Base-by-base conservation (phyloP, 805 yeast species). In the Zygoascus bituminiphila region DNA sequence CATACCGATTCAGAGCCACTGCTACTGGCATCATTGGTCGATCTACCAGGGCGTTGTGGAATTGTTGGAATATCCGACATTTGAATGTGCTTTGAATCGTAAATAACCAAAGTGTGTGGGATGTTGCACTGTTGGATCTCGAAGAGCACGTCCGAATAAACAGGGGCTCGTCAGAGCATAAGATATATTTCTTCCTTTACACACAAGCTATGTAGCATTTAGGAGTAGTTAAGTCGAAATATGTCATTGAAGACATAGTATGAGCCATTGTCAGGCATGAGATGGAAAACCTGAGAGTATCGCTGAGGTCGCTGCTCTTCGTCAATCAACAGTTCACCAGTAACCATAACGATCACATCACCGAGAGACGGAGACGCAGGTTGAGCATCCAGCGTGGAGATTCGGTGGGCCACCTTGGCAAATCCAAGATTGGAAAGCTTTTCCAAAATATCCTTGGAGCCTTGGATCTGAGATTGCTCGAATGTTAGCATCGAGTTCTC, bases 401-500 rank as follows among this genome's bases (percentile, higher is more conserved):
- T 84, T 72, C 94, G 78, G 74, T 93, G 99, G 45, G 79, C 83
- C 50, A 93, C 97, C 71, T 88, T 88, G 66, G 78, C 83, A 76
- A 93, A 93, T 46, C 96, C 96, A 61, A 93, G 77, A 35, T 88
- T 78, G 22, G 79, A 81, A 57, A 93, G 78, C 68, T 93, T 91
- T 73, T 93, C 98, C 54, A 93, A 88, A 62, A 93, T 93, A 61
- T 75, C 83, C 72, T 83, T 82, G 50, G 95, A 86, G 58, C 99
- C 98, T 74, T 91, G 98, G 57, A 85, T 75, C 75, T 91, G 97
- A 51, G 88, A 75, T 48, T 89, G 82, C 73, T 93, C 98, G 62
- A 93, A 93, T 43, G 98, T 93, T 70, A 93, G 76, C 99, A 93
- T 93, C 24, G 97, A 88, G 66, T 86, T 89, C 53, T 88, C 96